Percentiles rank a stretch among this genome's conserved stretches.
These are phyloP conservation scores for Forsythia suspensa DNA, from an alignment of 257 asterid species.

Conservation along the genomic window DNA sequence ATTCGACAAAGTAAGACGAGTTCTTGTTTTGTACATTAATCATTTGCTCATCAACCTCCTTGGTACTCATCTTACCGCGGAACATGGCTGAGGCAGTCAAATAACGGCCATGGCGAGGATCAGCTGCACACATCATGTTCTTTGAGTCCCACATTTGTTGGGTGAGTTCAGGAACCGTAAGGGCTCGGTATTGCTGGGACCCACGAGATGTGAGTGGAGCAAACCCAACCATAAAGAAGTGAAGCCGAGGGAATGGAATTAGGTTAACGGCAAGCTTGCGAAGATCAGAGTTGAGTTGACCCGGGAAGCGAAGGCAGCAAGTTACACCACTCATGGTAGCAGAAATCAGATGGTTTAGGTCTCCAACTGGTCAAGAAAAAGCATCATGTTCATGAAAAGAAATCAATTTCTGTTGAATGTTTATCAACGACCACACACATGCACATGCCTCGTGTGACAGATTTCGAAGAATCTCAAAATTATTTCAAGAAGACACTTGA, in stretches of 20 bases:
- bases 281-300: slow-evolving; percentile 80
- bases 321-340: slow-evolving; percentile 92
- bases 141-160: slow-evolving; percentile 89
- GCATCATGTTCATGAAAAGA: not conserved
- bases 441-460: not conserved
- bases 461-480: not conserved
- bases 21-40: slow-evolving; percentile 67
- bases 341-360: slow-evolving; percentile 71
- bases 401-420: not conserved
- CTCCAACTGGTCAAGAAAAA: slow-evolving; percentile 51
- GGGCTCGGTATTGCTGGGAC: slow-evolving; percentile 75
- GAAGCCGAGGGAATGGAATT: slow-evolving; percentile 76
- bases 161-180: slow-evolving; percentile 76
- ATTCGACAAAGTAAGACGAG: slow-evolving; percentile 66
- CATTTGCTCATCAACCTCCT: slow-evolving; percentile 71
- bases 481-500: not conserved
- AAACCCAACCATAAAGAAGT: slow-evolving; percentile 82
- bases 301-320: slow-evolving; percentile 82
- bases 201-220: slow-evolving; percentile 92
- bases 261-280: slow-evolving; percentile 83
- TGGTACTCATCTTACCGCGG: slow-evolving; percentile 72
- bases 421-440: not conserved
- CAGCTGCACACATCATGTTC: slow-evolving; percentile 84
- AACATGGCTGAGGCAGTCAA: slow-evolving; percentile 66
- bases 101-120: slow-evolving; percentile 70